Base-by-base conservation (phyloP, 164 flowering plant genomes). In the Vitis labrusca region DNA sequence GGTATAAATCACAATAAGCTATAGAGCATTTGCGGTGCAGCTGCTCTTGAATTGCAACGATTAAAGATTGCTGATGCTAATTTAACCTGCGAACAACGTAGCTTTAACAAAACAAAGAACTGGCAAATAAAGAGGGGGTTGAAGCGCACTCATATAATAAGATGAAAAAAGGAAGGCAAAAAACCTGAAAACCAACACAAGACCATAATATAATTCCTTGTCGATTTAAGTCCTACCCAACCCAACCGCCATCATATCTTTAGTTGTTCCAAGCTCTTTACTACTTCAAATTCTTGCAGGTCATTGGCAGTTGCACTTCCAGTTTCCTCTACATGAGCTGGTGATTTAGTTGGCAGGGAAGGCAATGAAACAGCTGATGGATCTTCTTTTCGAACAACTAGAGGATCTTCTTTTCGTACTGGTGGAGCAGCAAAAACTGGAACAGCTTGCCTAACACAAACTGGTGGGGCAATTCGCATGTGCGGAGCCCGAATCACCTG, bases 391-490 rank as follows among this genome's bases (percentile, higher is more conserved):
- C 17, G 37, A 52, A 63, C 58, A 32, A 72, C 50, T 17, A 74
- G 78, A 44, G 73, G 74, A 59, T 68, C 60, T 10, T 61, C 77
- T 52, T 70, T 80, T n/a, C 9, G 64, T 44, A 62, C 65, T 10
- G 82, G 72, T 12, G 87, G 83, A 72, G 83, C 76, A 61, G 82
- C 76, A 72, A 57, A 77, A 19, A 81, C 86, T 5, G 86, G 83
- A n/a, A 80, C 75, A 19, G 74, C 78, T 50, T 73, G 83, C 73
- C 86, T 70, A 58, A 82, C 56, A 16, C 78, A 69, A 47, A 83
- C 83, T 1, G 88, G 86, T 29, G 84, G 83, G n/a, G 86, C 83
- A 57, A 76, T 50, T 16, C 67, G 71, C 12, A 78, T 73, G 2
- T 77, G 72, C 6, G 76, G 66, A n/a, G 81, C 66, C 59, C 76